Evolutionary conservation across 2,329 filamentous ascomycete species (phyloP).

Genomic region (Trichoderma atrobrunneum): DNA sequence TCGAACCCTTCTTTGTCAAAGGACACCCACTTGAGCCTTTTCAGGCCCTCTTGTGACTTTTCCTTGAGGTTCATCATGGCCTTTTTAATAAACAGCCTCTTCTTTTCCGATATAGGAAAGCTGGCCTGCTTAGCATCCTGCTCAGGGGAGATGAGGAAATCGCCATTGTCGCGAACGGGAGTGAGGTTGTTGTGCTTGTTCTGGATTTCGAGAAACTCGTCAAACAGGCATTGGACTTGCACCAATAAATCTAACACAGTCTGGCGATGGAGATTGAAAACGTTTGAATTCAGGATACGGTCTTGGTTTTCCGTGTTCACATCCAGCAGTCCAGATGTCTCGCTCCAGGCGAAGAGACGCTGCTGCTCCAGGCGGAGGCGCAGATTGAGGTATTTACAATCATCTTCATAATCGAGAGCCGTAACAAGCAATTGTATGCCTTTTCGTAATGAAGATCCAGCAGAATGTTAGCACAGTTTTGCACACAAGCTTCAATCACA

Average conservation of each 20-base stretch:
- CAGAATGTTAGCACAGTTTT: not conserved
- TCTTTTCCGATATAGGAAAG: conserved; percentile 42
- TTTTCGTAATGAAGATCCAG: conserved; percentile 22
- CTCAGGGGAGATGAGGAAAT: conserved; percentile 38
- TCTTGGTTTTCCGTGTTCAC: conserved; percentile 40
- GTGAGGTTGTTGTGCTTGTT: conserved; percentile 38
- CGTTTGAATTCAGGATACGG: conserved; percentile 45
- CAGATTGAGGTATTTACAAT: conserved; percentile 48
- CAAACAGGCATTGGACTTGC: conserved; percentile 46
- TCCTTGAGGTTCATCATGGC: conserved; percentile 40
- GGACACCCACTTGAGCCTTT: conserved; percentile 42
- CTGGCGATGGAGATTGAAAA: conserved; percentile 47
- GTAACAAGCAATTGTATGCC: conserved; percentile 49
- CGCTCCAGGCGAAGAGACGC: conserved; percentile 48
- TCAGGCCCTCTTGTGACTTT: conserved; percentile 34
- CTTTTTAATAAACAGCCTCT: conserved; percentile 44
- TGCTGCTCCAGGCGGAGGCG: conserved; percentile 50
- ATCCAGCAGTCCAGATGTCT: conserved; percentile 47
- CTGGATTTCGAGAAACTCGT: conserved; percentile 45
- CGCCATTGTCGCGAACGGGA: conserved; percentile 34
- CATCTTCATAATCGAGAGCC: conserved; percentile 46
- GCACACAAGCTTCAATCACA: not conserved
- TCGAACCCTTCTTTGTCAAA: conserved; percentile 49
- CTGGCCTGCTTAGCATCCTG: conserved; percentile 44
- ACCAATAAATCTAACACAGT: conserved; percentile 48